Percentiles rank a stretch among this genome's conserved stretches.
Evolutionary conservation across 371 early-diverging fungal genomes (phyloP).

Genomic region (Mucor irregularis): DNA sequence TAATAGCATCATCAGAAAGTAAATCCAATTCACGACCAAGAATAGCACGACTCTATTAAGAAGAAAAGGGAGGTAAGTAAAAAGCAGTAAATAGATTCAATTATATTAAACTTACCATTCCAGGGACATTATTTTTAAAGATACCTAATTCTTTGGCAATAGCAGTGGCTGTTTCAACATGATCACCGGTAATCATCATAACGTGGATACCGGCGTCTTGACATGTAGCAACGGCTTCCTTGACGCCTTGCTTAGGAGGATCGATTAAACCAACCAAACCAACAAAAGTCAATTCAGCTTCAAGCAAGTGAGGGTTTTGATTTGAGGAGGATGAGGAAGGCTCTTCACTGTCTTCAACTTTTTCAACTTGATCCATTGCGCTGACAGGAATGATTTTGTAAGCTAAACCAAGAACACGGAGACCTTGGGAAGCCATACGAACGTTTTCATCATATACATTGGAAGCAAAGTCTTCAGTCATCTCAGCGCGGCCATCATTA

Average conservation of each 20-base stretch:
- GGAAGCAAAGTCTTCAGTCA: slow-evolving; percentile 68
- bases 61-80: not conserved
- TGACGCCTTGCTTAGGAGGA: slow-evolving; percentile 82
- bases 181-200: slow-evolving; percentile 94
- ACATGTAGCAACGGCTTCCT: slow-evolving; percentile 80
- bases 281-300: slow-evolving; percentile 75
- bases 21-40: slow-evolving; percentile 85
- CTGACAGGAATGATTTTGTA: slow-evolving; percentile 39
- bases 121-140: slow-evolving; percentile 50
- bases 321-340: slow-evolving; percentile 2
- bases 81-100: not conserved
- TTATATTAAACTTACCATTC: slow-evolving; percentile 37
- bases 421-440: slow-evolving; percentile 81
- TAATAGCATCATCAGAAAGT: slow-evolving; percentile 80
- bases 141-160: slow-evolving; percentile 92
- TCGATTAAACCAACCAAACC: slow-evolving; percentile 93
- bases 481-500: slow-evolving; percentile 16
- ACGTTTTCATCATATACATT: slow-evolving; percentile 68
- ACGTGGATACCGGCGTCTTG: slow-evolving; percentile 90
- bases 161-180: slow-evolving; percentile 84
- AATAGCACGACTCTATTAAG: slow-evolving; percentile 71
- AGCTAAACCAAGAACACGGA: slow-evolving; percentile 61
- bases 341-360: slow-evolving; percentile 1
- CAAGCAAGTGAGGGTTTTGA: slow-evolving; percentile 45
- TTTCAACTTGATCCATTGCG: not conserved